Evolutionary conservation across 2,329 filamentous ascomycete species (phyloP).

Genomic region (Colletotrichum agaves): DNA sequence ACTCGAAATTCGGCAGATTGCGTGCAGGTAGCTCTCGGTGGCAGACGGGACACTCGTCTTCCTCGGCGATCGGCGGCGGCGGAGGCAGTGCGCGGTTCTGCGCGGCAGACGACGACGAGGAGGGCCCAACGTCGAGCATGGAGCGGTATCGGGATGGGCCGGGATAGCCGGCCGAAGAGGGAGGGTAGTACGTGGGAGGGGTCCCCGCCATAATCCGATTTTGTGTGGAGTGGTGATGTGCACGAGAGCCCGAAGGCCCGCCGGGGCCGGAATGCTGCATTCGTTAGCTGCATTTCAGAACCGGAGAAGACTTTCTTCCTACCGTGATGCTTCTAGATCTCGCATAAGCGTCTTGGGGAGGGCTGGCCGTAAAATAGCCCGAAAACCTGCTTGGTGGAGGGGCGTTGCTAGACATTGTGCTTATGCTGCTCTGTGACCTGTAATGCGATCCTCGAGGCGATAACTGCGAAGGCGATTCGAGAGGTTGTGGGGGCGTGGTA

Average conservation of each 20-base stretch:
- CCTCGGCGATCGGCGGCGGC: conserved; percentile 68
- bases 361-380: conserved; percentile 49
- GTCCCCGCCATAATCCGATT: conserved; percentile 54
- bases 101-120: conserved; percentile 50
- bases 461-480: conserved; percentile 45
- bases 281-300: conserved; percentile 24
- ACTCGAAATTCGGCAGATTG: conserved; percentile 63
- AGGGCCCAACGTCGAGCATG: conserved; percentile 46
- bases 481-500: conserved; percentile 62
- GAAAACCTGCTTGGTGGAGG: conserved; percentile 48
- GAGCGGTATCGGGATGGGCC: conserved; percentile 43
- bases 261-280: conserved; percentile 42
- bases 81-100: conserved; percentile 53
- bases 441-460: conserved; percentile 53
- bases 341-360: conserved; percentile 48
- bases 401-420: conserved; percentile 45
- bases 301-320: not conserved
- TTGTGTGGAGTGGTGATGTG: conserved; percentile 49
- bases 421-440: conserved; percentile 58
- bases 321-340: conserved; percentile 37
- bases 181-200: conserved; percentile 49
- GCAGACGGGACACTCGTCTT: conserved; percentile 84
- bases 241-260: conserved; percentile 42
- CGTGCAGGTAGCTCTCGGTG: conserved; percentile 75
- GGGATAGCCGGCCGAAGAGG: conserved; percentile 40